phyloP scores from a whole-genome alignment of 306 rosid genomes.

The Cicer arietinum region DNA sequence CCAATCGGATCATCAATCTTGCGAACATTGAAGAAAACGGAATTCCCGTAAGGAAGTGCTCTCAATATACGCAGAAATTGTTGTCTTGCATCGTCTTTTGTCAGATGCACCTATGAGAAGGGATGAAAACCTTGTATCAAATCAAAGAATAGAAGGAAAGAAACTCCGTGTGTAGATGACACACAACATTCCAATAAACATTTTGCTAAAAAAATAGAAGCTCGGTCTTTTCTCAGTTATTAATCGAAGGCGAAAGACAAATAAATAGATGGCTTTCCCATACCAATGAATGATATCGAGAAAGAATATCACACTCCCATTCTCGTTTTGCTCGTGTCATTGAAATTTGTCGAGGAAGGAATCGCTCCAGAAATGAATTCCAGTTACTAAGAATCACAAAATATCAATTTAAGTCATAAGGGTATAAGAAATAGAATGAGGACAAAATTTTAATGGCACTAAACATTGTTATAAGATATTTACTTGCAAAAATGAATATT shows the following conservation, averaged over 20 bases:
- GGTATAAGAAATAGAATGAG: constrained; percentile 15
- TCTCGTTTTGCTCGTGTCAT: constrained; percentile 92
- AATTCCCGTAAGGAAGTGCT: constrained; percentile 93
- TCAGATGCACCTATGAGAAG: constrained; percentile 67
- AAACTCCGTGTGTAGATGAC: not conserved
- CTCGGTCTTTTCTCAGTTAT: constrained; percentile 5
- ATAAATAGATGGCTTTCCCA: constrained; percentile 40
- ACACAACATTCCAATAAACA: not conserved
- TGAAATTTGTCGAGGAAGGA: constrained; percentile 88
- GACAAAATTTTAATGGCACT: constrained; percentile 17
- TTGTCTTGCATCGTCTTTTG: constrained; percentile 95
- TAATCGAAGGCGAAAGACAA: constrained; percentile 21
- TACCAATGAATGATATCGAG: constrained; percentile 86
- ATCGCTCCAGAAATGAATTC: constrained; percentile 88
- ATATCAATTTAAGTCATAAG: constrained; percentile 15
- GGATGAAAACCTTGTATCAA: constrained; percentile 15
- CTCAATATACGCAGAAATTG: constrained; percentile 88
- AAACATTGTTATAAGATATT: constrained; percentile 38
- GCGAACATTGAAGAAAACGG: constrained; percentile 92
- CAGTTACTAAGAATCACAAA: constrained; percentile 70
- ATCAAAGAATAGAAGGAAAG: not conserved
- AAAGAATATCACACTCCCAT: constrained; percentile 94
- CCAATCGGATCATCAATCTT: constrained; percentile 99
- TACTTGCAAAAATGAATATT: constrained; percentile 29
- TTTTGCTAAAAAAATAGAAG: not conserved